Evolutionary conservation across 192 early-diverging fungal species (phyloP).

Genomic region (Coemansia sp.): DNA sequence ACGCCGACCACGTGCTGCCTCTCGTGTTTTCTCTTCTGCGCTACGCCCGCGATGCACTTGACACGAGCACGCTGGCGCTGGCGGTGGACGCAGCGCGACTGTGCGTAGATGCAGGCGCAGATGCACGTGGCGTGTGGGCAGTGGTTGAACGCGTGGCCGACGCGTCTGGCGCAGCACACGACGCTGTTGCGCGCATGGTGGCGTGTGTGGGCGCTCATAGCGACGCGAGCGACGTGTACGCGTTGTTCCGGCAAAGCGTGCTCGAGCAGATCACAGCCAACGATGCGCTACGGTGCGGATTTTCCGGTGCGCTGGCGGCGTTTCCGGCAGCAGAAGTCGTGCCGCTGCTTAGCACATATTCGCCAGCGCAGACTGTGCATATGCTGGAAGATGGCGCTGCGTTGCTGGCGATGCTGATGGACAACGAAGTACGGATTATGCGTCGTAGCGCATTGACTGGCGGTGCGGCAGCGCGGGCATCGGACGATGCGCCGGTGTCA

Average conservation of each 20-base stretch:
- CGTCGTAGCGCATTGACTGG: conserved; percentile 31
- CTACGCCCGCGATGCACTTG: conserved; percentile 15
- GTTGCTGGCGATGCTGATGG: conserved; percentile 27
- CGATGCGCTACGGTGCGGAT: background rate
- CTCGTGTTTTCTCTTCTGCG: conserved; percentile 26
- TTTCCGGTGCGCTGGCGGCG: conserved; percentile 20
- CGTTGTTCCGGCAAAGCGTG: conserved; percentile 24
- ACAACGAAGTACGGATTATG: conserved; percentile 42
- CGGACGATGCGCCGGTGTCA: conserved; percentile 15
- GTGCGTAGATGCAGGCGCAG: conserved; percentile 24
- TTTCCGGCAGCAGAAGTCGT: conserved; percentile 25
- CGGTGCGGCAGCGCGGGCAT: conserved; percentile 7
- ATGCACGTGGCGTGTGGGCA: conserved; percentile 35
- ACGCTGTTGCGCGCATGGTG: conserved; percentile 19
- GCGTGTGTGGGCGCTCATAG: conserved; percentile 21
- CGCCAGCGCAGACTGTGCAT: conserved; percentile 16
- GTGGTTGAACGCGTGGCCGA: conserved; percentile 9
- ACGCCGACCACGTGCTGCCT: conserved; percentile 35
- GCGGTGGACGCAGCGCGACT: conserved; percentile 21
- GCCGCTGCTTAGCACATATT: conserved; percentile 7
- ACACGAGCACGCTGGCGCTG: conserved; percentile 18
- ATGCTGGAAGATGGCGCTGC: background rate
- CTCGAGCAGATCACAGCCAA: conserved; percentile 4
- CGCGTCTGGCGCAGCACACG: background rate
- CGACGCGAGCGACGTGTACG: conserved; percentile 24